Conservation (phyloP, 2,329 filamentous ascomycete genomes). For the Plenodomus tracheiphilus region DNA sequence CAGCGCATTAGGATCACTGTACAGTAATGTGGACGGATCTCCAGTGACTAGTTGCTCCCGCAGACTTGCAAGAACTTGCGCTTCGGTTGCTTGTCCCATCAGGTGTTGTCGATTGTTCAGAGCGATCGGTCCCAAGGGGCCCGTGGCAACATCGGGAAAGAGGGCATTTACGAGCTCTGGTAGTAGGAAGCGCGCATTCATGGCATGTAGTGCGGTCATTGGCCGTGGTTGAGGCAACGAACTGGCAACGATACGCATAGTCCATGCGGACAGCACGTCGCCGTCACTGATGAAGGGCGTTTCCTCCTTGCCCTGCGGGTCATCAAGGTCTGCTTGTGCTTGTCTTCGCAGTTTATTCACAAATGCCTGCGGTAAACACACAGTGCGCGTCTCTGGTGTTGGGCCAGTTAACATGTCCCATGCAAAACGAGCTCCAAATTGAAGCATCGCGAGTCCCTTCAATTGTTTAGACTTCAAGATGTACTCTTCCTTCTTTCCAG, state of each 20-base stretch:
- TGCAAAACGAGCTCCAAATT: slow-evolving; percentile 13
- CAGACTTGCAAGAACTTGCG: slow-evolving; percentile 24
- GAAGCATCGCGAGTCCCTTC: slow-evolving; percentile 14
- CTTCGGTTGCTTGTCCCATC: slow-evolving; percentile 17
- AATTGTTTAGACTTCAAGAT: slow-evolving; percentile 15
- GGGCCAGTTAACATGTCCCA: slow-evolving; percentile 12
- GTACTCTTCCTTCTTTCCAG: slow-evolving; percentile 14
- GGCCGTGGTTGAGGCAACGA: slow-evolving; percentile 26
- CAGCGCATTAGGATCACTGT: slow-evolving; percentile 7
- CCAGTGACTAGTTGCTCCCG: slow-evolving; percentile 14
- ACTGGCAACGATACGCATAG: slow-evolving; percentile 28
- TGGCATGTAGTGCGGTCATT: slow-evolving; percentile 47
- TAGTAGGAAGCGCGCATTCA: slow-evolving; percentile 45
- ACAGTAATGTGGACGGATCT: slow-evolving; percentile 24
- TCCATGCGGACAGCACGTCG: slow-evolving; percentile 29
- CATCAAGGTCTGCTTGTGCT: slow-evolving; percentile 34
- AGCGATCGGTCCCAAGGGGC: slow-evolving; percentile 18
- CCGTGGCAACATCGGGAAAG: slow-evolving; percentile 10
- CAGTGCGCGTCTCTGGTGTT: slow-evolving; percentile 36
- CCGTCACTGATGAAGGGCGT: slow-evolving; percentile 26
- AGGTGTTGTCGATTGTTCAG: slow-evolving; percentile 16
- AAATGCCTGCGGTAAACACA: slow-evolving; percentile 44
- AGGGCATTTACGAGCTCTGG: slow-evolving; percentile 17
- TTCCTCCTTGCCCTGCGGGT: slow-evolving; percentile 3
- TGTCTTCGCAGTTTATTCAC: slow-evolving; percentile 19